Evolutionary conservation across 495 filamentous ascomycete genomes (phyloP).

Genomic region (Halenospora varia): DNA sequence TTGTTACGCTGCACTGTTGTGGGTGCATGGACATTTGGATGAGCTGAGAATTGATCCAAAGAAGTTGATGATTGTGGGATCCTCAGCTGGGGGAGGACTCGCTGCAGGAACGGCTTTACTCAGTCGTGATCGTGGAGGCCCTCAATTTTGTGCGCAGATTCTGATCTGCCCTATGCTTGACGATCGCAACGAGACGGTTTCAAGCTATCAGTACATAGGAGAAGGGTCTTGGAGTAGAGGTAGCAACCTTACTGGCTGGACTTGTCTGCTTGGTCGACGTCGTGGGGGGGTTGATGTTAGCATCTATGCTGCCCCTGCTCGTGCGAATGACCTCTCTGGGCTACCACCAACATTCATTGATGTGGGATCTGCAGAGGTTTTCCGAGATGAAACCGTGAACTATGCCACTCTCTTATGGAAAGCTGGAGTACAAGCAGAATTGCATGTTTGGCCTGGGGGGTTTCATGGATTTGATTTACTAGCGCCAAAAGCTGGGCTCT

Average conservation of each 20-base stretch:
- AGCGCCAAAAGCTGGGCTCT: not conserved
- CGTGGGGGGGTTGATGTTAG: slow-evolving; percentile 5
- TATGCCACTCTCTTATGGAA: slow-evolving; percentile 15
- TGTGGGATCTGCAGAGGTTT: slow-evolving; percentile 9
- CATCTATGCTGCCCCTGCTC: slow-evolving; percentile 6
- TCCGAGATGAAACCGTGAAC: slow-evolving; percentile 13
- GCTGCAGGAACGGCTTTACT: not conserved
- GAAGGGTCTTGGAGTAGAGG: not conserved
- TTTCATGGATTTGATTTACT: slow-evolving; percentile 1
- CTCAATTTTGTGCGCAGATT: not conserved
- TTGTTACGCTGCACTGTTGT: not conserved
- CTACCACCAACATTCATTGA: slow-evolving; percentile 15
- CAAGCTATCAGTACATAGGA: not conserved
- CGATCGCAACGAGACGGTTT: not conserved
- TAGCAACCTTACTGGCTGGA: not conserved
- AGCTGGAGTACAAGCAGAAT: slow-evolving; percentile 10
- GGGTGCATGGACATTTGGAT: not conserved
- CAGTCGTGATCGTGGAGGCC: not conserved
- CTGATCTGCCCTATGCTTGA: not conserved
- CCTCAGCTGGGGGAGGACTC: not conserved
- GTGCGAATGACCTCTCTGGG: slow-evolving; percentile 9
- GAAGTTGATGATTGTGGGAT: not conserved
- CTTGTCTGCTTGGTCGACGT: not conserved
- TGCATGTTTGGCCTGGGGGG: slow-evolving; percentile 18
- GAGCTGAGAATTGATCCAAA: not conserved